Base-by-base conservation (phyloP, 164 flowering plant genomes). In the Stephania cephalantha region DNA sequence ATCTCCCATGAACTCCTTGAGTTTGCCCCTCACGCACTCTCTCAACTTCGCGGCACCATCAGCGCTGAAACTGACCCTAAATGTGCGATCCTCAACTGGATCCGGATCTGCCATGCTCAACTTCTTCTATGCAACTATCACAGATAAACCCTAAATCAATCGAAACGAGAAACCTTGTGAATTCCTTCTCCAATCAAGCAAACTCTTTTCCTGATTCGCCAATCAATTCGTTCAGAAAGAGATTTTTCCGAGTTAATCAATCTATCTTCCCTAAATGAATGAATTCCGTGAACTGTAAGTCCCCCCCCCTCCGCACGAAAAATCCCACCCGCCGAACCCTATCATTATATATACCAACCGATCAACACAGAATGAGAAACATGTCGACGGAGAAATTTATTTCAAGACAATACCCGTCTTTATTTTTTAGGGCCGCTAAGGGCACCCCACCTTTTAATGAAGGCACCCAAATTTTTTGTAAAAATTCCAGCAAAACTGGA, bases 1-100 rank as follows among this genome's bases (percentile, higher is more conserved):
- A 75, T 94, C 94, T 18, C 94, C 97, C 93, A 90, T 91, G 83
- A 85, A 93, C 85, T 95, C 95, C 85, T 89, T 90, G 67, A 95
- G 80, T 82, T 89, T 90, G 68, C 88, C 91, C 70, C 53, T 84
- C 65, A 95, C 90, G 50, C 69, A 74, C 42, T 88, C 88, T 55
- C 84, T 80, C 79, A 94, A 69, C 85, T 75, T 85, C 48, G 79
- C 82, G 6, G 75, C 86, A 50, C 95, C 95, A 20, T 92, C 97
- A 42, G 76, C 78, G 18, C 82, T 80, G 74, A 92, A 94, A 82
- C 84, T 84, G 71, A 82, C 87, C 83, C 81, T 88, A 78, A 91
- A 92, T 1, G 55, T 69, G 45, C 77, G 79, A 78, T 85, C 87
- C 55, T 76, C 78, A 75, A 83, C 87, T 5, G 73, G 79, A 80